Conservation (phyloP, 2,329 filamentous ascomycete genomes). For the Fusarium robinianum region DNA sequence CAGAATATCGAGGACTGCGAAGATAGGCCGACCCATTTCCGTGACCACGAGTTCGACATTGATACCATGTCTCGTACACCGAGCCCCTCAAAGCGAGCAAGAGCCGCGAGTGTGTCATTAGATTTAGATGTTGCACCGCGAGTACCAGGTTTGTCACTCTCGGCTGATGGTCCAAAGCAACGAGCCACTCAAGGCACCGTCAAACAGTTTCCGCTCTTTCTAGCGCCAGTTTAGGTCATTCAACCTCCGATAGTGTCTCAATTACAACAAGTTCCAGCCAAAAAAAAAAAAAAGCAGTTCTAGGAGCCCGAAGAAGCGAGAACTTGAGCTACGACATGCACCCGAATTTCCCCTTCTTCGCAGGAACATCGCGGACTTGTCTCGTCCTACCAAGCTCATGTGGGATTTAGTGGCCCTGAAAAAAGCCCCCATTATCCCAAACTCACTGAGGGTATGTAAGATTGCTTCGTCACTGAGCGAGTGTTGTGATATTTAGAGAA, state of each 20-base stretch:
- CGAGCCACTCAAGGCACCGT: no score
- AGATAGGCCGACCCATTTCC: no score
- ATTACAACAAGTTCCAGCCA: neutral
- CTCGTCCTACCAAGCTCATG: neutral
- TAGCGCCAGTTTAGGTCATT: neutral
- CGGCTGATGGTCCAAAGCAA: no score
- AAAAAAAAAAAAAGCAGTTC: neutral
- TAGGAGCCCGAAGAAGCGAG: conserved; percentile 2
- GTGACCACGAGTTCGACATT: no score
- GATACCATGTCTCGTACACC: no score
- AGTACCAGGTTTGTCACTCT: no score
- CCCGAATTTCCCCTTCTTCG: conserved; percentile 1
- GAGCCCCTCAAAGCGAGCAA: no score
- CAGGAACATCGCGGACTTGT: neutral
- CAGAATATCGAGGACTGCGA: no score
- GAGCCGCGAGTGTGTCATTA: no score
- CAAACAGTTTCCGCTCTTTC: neutral
- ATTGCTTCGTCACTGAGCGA: neutral
- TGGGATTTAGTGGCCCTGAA: neutral
- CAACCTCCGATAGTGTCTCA: neutral
- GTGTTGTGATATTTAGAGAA: neutral
- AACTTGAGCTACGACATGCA: conserved; percentile 1
- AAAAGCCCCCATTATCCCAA: neutral
- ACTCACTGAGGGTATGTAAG: neutral
- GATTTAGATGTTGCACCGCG: no score